Evolutionary conservation across 2,329 filamentous ascomycete genomes (phyloP), one percentile per base, ranked within the genome.

Genomic region (Thelonectria discophora): DNA sequence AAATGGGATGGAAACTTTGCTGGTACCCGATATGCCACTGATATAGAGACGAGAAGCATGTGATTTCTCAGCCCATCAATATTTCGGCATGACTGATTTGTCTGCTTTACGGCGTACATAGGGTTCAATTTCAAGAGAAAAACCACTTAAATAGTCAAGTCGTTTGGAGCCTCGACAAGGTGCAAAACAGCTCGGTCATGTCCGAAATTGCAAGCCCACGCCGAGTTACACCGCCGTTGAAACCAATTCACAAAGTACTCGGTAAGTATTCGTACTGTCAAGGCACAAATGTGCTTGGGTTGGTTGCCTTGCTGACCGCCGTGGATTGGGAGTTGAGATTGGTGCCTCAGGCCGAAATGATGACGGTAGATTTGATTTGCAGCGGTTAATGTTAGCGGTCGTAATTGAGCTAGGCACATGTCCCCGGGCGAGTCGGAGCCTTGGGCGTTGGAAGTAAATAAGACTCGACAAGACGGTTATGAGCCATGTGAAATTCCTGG

Each of bases 261-360:
- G 3, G 21, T 24, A 24, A 24, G 21, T 24, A 24, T 24, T 24
- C 21, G 21, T 24, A 24, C 21, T 24, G 21, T 24, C 21, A 24
- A 48, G 55, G 39, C 39, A 46, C 46, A 57, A 50, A 57, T 34
- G 37, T 37, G 39, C n/a, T 21, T 9, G 40, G 46, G 37, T 50
- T 32, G 34, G 20, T 56, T 48, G 39, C 46, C 45, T 45, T 50
- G 46, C 46, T 57, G 46, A 49, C 24, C 46, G 13, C n/a, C 18
- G 45, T 49, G 6, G 45, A 42, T 9, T 40, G 55, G 39, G 53
- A 55, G 40, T 48, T 18, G 40, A n/a, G 7, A 30, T 39, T 61
- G 56, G 15, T 72, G 70, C 70, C 70, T 72, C 65, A 72, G 70
- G 70, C 64, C 61, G 60, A 66, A 69, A 72, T 65, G 57, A 65